Conservation (phyloP, 2,329 filamentous ascomycete genomes). For the Metarhizium album region DNA sequence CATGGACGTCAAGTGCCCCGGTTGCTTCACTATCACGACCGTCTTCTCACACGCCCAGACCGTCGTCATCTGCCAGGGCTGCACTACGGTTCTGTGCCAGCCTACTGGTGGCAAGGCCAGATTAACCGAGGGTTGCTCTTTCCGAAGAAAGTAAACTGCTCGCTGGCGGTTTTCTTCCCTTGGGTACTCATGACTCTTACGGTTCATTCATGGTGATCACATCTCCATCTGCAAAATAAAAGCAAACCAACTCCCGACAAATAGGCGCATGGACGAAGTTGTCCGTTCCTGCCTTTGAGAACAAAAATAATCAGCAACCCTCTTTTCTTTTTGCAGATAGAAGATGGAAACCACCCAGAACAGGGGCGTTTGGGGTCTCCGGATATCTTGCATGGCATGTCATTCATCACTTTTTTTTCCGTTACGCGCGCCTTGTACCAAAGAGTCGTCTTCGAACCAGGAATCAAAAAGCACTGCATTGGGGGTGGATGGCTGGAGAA, state of each 20-base stretch:
- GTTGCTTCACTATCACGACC: conserved; percentile 99
- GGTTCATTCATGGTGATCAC: conserved; percentile 39
- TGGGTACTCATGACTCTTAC: conserved; percentile 38
- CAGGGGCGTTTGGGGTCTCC: conserved; percentile 64
- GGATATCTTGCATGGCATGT: conserved; percentile 69
- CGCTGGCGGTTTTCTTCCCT: conserved; percentile 34
- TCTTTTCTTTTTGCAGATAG: conserved; percentile 52
- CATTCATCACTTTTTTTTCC: conserved; percentile 35
- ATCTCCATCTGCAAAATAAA: conserved; percentile 53
- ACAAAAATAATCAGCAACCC: neutral
- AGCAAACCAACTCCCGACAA: conserved; percentile 31
- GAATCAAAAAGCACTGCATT: conserved; percentile 35
- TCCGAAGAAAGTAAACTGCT: conserved; percentile 94
- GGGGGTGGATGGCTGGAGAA: conserved; percentile 48
- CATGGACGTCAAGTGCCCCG: conserved; percentile 99
- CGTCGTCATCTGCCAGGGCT: conserved; percentile 99
- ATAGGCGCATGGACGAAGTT: conserved; percentile 38
- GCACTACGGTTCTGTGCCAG: conserved; percentile 99
- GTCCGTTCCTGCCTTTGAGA: conserved; percentile 11
- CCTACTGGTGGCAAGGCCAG: conserved; percentile 98
- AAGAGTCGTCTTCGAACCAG: conserved; percentile 32
- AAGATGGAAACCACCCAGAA: conserved; percentile 54
- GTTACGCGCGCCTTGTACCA: conserved; percentile 32
- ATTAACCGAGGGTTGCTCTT: conserved; percentile 99
- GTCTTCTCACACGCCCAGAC: conserved; percentile 99